Evolutionary conservation across 306 rosid species (phyloP), one percentile per base, ranked within the genome.

Genomic region (Corylus heterophylla): DNA sequence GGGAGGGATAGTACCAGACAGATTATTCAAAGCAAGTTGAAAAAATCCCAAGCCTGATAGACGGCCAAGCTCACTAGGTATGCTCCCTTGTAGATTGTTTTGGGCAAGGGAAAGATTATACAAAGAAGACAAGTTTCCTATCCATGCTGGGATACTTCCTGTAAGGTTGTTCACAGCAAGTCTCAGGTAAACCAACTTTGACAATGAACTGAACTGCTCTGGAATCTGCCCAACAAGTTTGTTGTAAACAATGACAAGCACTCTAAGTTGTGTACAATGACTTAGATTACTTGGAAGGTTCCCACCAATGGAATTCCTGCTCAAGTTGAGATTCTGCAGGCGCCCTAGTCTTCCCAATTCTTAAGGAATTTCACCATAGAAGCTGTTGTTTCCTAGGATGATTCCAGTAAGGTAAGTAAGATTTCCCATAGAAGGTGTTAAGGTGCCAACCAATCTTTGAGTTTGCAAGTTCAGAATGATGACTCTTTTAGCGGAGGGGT

Each of bases 131-230:
- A 74, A 73, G 4, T 83, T 88, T 8, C 88, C 88, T 20, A 88
- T 58, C 88, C 89, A 88, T 16, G 79, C 1, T 37, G 88, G 91
- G 66, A 86, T 84, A 13, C 44, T 67, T 71, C 86, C 88, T 4
- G 79, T 47, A 20, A 77, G 85, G 27, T 67, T 81, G 85, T 82
- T 88, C 0, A 0, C 3, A 12, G 2, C 47, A 55, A 79, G 48
- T 6, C 45, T 7, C 0, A 86, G 22, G 10, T 0, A 7, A 18
- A 47, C 31, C 54, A 82, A 73, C 25, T 76, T 77, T 10, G 50
- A 51, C 76, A 82, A 47, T 14, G 80, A 50, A 2, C 27, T 71
- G 11, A 85, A 66, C 27, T 85, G 77, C 11, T 72, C 11, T 6
- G 82, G 84, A 76, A 76, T 68, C 13, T 73, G 31, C 22, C 89